Evolutionary conservation across 2,329 filamentous ascomycete genomes (phyloP).

Genomic region (Talaromyces albobiverticillius): DNA sequence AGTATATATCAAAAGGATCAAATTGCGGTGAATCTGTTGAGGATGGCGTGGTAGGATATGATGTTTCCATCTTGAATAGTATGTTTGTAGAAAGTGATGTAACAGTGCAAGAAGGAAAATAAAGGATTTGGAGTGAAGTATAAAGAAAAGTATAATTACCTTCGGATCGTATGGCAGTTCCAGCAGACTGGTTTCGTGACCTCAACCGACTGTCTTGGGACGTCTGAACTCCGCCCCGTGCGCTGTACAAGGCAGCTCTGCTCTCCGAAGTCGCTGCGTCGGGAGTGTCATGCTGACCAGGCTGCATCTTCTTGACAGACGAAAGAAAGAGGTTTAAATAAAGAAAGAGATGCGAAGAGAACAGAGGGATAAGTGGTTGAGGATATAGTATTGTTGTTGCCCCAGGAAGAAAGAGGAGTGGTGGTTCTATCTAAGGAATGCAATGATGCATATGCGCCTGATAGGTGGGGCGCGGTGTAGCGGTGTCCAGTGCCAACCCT

Average conservation of each 20-base stretch:
- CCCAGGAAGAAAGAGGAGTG: too few relatives aligned
- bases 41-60: slow-evolving; percentile 8
- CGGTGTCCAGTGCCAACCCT: slow-evolving; percentile 13
- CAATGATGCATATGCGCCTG: background rate
- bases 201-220: slow-evolving; percentile 29
- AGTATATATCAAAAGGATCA: slow-evolving; percentile 36
- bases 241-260: slow-evolving; percentile 24
- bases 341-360: background rate
- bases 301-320: slow-evolving; percentile 31
- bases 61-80: slow-evolving; percentile 20
- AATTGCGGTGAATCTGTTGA: slow-evolving; percentile 1
- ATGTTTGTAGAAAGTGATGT: slow-evolving; percentile 2
- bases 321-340: background rate
- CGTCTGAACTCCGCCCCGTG: slow-evolving; percentile 31
- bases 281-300: slow-evolving; percentile 39
- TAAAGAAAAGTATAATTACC: slow-evolving; percentile 29
- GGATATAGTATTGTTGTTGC: background rate
- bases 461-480: slow-evolving; percentile 11
- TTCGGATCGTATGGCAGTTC: slow-evolving; percentile 40
- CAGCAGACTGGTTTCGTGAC: slow-evolving; percentile 34
- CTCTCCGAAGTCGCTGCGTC: slow-evolving; percentile 25
- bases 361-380: background rate
- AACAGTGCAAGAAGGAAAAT: background rate
- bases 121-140: background rate
- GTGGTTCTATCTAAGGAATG: background rate